Percentiles rank a stretch among this genome's conserved stretches.
Evolutionary conservation across 768 basidiomycete genomes (phyloP).

Genomic region (Calocybe gangraenosa): DNA sequence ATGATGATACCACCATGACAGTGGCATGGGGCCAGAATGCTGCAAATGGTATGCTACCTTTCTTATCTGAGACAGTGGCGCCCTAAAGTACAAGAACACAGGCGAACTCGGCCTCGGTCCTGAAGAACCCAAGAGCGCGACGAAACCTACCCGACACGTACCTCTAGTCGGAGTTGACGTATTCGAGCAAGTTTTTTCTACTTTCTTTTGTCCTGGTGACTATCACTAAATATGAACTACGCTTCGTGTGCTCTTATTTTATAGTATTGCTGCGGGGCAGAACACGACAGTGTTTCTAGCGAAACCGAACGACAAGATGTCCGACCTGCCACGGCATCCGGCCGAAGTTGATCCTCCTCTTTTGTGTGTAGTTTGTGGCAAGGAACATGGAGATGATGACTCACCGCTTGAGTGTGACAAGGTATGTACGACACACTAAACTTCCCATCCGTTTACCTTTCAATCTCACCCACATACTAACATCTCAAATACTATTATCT

Average conservation of each 20-base stretch:
- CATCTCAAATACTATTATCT: no score
- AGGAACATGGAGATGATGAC: slow-evolving; percentile 69
- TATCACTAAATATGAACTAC: slow-evolving; percentile 2
- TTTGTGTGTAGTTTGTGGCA: slow-evolving; percentile 66
- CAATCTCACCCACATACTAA: no score
- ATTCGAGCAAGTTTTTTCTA: slow-evolving; percentile 51
- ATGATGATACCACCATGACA: slow-evolving; percentile 74
- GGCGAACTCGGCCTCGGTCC: slow-evolving; percentile 80
- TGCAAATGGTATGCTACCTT: slow-evolving; percentile 54
- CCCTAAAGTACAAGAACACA: slow-evolving; percentile 13
- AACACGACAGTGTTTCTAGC: slow-evolving; percentile 85
- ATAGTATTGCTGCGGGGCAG: slow-evolving; percentile 79
- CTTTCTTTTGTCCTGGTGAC: background rate
- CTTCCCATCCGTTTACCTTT: background rate
- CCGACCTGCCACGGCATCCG: slow-evolving; percentile 81
- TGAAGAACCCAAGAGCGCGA: slow-evolving; percentile 81
- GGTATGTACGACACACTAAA: slow-evolving; percentile 32
- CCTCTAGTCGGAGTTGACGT: slow-evolving; percentile 79
- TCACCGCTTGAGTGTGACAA: slow-evolving; percentile 88
- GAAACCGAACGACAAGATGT: slow-evolving; percentile 65
- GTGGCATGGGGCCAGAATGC: slow-evolving; percentile 85
- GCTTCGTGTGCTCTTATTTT: background rate
- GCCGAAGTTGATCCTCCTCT: slow-evolving; percentile 63
- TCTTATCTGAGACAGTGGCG: background rate
- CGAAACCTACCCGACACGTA: slow-evolving; percentile 70